phyloP scores from a whole-genome alignment of 2,329 filamentous ascomycete species.

The Macrophomina pseudophaseolina region DNA sequence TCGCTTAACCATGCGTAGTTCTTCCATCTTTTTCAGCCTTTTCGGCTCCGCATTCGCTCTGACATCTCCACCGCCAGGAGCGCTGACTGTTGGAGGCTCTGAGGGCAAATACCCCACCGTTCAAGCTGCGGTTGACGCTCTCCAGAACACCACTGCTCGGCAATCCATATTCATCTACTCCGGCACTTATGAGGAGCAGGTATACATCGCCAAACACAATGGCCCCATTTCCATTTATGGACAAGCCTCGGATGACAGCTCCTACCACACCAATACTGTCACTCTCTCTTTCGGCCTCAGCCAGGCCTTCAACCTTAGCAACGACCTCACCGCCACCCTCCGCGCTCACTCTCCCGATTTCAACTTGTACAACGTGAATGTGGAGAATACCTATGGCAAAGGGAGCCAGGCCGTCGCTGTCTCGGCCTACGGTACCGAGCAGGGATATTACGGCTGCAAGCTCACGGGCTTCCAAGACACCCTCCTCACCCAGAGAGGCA shows the following conservation, averaged over 20 bases:
- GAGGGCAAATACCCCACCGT: slow-evolving; percentile 49
- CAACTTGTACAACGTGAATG: slow-evolving; percentile 64
- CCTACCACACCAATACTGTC: slow-evolving; percentile 61
- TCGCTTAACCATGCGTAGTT: not conserved
- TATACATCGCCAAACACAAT: slow-evolving; percentile 53
- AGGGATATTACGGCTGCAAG: slow-evolving; percentile 61
- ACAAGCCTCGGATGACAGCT: slow-evolving; percentile 57
- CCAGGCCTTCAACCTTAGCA: slow-evolving; percentile 41
- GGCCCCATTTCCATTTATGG: slow-evolving; percentile 61
- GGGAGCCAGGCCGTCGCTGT: slow-evolving; percentile 54
- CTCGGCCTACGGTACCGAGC: slow-evolving; percentile 52
- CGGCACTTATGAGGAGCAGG: slow-evolving; percentile 64
- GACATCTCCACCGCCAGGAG: slow-evolving; percentile 53
- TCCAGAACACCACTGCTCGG: slow-evolving; percentile 52
- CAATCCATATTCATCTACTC: slow-evolving; percentile 65
- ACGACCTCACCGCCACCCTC: slow-evolving; percentile 58
- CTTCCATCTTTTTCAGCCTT: not conserved
- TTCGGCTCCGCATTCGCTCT: slow-evolving; percentile 30
- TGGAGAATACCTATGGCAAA: slow-evolving; percentile 49
- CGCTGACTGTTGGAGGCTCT: slow-evolving; percentile 48
- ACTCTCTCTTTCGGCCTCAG: slow-evolving; percentile 53
- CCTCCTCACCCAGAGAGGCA: slow-evolving; percentile 46
- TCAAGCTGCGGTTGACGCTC: slow-evolving; percentile 59
- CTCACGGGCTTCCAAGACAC: slow-evolving; percentile 63
- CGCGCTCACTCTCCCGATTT: slow-evolving; percentile 54